Percentiles rank a stretch among this genome's conserved stretches.
phyloP scores from a whole-genome alignment of 768 basidiomycete species.

The Lentinula edodes region DNA sequence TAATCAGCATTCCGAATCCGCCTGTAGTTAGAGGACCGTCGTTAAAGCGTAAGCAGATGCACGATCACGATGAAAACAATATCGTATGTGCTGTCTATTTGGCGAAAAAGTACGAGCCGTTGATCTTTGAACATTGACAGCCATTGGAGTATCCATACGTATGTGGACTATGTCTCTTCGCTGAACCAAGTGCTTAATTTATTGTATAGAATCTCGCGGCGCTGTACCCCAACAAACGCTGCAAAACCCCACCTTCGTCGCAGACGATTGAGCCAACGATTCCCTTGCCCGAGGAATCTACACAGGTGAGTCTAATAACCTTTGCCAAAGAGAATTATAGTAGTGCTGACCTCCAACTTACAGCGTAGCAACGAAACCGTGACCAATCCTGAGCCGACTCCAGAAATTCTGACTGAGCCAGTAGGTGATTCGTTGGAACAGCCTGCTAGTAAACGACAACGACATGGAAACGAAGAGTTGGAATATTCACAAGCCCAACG shows the following conservation, averaged over 20 bases:
- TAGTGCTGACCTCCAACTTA: too few species aligned
- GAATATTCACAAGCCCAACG: neutral
- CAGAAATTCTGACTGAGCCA: neutral
- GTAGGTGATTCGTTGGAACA: neutral
- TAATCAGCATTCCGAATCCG: neutral
- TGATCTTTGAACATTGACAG: neutral
- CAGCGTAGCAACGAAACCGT: too few species aligned
- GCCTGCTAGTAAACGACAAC: neutral
- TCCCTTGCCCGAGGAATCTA: neutral
- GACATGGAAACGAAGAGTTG: neutral
- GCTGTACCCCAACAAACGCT: constrained; percentile 23
- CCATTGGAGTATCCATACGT: constrained; percentile 6
- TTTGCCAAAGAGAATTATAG: too few species aligned
- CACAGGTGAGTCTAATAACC: neutral
- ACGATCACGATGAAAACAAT: constrained; percentile 10
- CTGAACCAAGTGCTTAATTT: neutral
- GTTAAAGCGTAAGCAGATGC: constrained; percentile 9
- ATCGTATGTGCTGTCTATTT: neutral
- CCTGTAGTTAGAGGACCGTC: neutral
- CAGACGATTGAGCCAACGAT: neutral
- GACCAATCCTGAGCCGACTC: neutral
- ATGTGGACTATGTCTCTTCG: neutral
- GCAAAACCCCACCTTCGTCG: constrained; percentile 32
- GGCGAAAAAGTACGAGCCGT: neutral
- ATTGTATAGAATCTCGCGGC: constrained; percentile 1